Evolutionary conservation across 1,139 yeast species (phyloP).

Genomic region (Candida labiduridarum): DNA sequence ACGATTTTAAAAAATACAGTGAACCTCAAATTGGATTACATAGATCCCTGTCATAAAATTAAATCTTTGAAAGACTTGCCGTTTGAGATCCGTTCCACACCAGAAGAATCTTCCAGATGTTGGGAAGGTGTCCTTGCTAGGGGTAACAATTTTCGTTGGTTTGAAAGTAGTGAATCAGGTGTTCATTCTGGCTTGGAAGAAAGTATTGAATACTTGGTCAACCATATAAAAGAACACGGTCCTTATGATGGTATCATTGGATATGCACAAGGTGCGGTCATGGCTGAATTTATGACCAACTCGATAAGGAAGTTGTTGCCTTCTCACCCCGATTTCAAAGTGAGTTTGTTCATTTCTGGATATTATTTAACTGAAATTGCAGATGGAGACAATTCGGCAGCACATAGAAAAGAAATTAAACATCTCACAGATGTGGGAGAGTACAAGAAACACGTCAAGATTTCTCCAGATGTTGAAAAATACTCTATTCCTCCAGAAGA

Average conservation of each 20-base stretch:
- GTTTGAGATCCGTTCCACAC: slow-evolving; percentile 28
- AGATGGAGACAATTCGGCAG: slow-evolving; percentile 7
- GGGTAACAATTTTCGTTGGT: slow-evolving; percentile 56
- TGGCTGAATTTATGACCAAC: slow-evolving; percentile 62
- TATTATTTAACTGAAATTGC: slow-evolving; percentile 53
- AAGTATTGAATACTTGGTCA: slow-evolving; percentile 46
- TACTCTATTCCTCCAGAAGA: slow-evolving; percentile 22
- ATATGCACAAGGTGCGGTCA: slow-evolving; percentile 92
- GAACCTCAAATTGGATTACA: slow-evolving; percentile 45
- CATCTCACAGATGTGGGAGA: slow-evolving; percentile 25
- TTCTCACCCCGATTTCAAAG: slow-evolving; percentile 42
- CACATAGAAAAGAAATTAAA: slow-evolving; percentile 22
- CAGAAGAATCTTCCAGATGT: slow-evolving; percentile 26
- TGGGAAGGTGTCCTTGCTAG: slow-evolving; percentile 41
- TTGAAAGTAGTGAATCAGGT: slow-evolving; percentile 28
- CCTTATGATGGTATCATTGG: slow-evolving; percentile 91
- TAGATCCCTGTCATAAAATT: slow-evolving; percentile 38
- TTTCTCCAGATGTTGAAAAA: slow-evolving; percentile 20
- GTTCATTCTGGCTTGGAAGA: slow-evolving; percentile 37
- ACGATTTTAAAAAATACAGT: no score
- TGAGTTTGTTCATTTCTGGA: slow-evolving; percentile 55
- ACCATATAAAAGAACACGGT: slow-evolving; percentile 66
- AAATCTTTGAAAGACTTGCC: slow-evolving; percentile 30
- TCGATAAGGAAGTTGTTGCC: slow-evolving; percentile 42
- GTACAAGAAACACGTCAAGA: slow-evolving; percentile 21